Base-by-base conservation (phyloP, 2,329 filamentous ascomycete genomes). In the Fusarium fracticaudum region DNA sequence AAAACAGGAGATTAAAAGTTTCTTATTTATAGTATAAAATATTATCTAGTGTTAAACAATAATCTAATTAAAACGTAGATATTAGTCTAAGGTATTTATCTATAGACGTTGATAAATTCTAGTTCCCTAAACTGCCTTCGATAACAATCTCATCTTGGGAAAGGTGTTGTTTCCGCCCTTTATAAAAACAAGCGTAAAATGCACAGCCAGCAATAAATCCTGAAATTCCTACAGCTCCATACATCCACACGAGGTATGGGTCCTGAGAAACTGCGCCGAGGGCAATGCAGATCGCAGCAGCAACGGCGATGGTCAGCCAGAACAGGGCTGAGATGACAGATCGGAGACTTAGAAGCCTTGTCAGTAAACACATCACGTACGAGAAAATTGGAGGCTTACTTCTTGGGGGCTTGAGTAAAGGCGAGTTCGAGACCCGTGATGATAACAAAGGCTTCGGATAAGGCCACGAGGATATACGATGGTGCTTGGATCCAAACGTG, bases 271-370 rank as follows among this genome's bases (percentile, higher is more conserved):
- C 57, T 10, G 33, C 45, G 1, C 62, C 57, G 1, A 65, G 37
- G 0, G 62, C 57, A 22, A 62, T 65, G 11, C 62, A 65, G 7
- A 65, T 65, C 3, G 62, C 62, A 5, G 62, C 57, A 20, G 62
- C 62, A 12, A 65, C 31, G 0, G 62, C 62, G 3, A 65, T 65
- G 3, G 62, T 65, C 11, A 65, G 6, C 62, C 62, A 65, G 18
- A 65, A 65, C 8, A 65, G 45, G 17, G 62, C 62, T 4, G 57
- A 65, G 20, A 65, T 65, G 8, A 65, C 57, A 8, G 57, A 65
- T 12, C 62, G 45, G 6, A 65, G 38, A 3, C 62, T 65, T 3
- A 20, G 1, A 18, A 2, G 14, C 5, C 5, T 22, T 4, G 10
- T 63, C 4, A 62, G 24, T 17, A 37, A 4, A 31, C 7, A 8